Evolutionary conservation across 2,329 filamentous ascomycete genomes (phyloP), one percentile per base, ranked within the genome.

Genomic region (Dactylonectria estremocensis): DNA sequence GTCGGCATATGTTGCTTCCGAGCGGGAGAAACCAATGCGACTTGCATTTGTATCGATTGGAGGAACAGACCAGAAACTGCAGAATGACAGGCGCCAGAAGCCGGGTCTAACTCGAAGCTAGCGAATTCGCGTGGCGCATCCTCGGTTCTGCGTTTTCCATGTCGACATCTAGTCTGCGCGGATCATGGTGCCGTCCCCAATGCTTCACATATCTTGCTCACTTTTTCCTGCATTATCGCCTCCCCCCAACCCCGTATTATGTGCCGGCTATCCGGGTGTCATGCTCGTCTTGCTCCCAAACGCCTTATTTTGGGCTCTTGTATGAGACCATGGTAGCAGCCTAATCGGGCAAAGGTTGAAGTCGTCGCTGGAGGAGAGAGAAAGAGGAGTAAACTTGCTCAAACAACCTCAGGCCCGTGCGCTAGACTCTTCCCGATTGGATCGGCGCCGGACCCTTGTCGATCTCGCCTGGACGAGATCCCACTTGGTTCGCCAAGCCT

Each of bases 361-460:
- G 37, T 22, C 43, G 31, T 50, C 48, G 31, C 37, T 31, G 69
- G 40, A 7, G n/a, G 40, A 43, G 49, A 60, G 37, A 22, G 43
- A 60, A 62, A 61, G 54, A 67, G 60, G 22, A 67, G 67, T 66
- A 79, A 81, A 81, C 79, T 81, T 81, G 79, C 79, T 81, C 79
- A 81, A 81, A 81, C 68, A 77, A 69, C 73, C 79, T 80, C 79
- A 81, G 48, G 70, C 63, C 65, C 68, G 68, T 69, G 69, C 70
- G 55, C 56, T 40, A 49, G 0, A 2, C 1, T 3, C 45, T 35
- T 9, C 59, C 52, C 64, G 64, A 75, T 76, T 76, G 74, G 74
- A 55, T 49, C 40, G 49, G 31, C 46, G 56, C 64, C 31, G 7
- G 46, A 65, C 53, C 46, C 61, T 28, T 45, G 66, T 13, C 50